phyloP scores from a whole-genome alignment of 306 rosid species.

The Quercus ilex region DNA sequence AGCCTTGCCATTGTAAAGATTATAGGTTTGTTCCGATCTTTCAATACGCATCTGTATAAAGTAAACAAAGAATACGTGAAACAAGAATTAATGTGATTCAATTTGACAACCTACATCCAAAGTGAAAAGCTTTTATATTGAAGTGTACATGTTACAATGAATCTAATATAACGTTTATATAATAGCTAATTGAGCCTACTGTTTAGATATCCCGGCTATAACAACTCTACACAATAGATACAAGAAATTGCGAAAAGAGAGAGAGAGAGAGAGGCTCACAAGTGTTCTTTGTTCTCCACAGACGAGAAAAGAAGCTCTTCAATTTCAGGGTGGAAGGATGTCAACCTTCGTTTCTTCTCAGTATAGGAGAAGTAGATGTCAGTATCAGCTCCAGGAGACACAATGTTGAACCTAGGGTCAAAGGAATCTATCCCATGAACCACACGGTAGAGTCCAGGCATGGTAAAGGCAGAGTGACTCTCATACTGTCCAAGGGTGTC shows the following conservation, averaged over 20 bases:
- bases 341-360: constrained; percentile 61
- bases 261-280: constrained; percentile 43
- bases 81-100: neutral
- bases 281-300: constrained; percentile 84
- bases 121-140: too few species aligned
- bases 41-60: constrained; percentile 64
- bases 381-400: constrained; percentile 95
- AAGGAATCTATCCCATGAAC: constrained; percentile 97
- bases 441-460: constrained; percentile 95
- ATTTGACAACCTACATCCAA: too few species aligned
- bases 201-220: too few species aligned
- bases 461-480: constrained; percentile 97
- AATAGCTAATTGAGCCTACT: too few species aligned
- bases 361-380: constrained; percentile 82
- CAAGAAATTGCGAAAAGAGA: neutral
- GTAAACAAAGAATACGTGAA: neutral
- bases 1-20: constrained; percentile 99
- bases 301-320: constrained; percentile 90
- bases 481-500: constrained; percentile 96
- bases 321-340: constrained; percentile 73
- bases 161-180: too few species aligned
- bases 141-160: too few species aligned
- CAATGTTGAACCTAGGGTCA: constrained; percentile 98
- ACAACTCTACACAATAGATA: too few species aligned
- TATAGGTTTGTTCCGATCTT: constrained; percentile 89